Base-by-base conservation (phyloP, 169 alveolate species). In the Plasmodium billcollinsi region DNA sequence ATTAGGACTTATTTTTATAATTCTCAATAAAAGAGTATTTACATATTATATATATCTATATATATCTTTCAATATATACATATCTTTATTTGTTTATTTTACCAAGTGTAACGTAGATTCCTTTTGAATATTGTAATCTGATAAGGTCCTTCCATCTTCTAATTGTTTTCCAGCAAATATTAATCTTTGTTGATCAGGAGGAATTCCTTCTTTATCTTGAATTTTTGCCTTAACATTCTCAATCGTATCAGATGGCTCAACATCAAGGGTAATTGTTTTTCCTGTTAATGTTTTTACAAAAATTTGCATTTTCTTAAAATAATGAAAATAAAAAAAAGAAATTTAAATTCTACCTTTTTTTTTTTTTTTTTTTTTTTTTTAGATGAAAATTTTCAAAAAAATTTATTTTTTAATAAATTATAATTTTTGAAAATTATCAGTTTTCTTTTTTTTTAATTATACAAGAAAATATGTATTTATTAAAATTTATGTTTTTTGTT, bases 151-250 rank as follows among this genome's bases (percentile, higher is more conserved):
- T 65, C 99, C 99, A 85, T 99, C 99, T 88, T 98, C 99, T 76
- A 99, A 95, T 95, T 98, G 99, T 95, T 98, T 98, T 73, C 99
- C 99, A 3, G 99, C 99, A 92, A 98, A 98, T 93, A 99, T 99
- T 88, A 99, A 95, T 92, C 99, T 98, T 93, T 99, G 99, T 96
- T 98, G 99, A 95, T 99, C 99, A 18, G 99, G 99, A 15, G 99
- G 99, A 83, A 98, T 97, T 2, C 99, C 99, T 93, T 98, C 99
- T 93, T 98, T 97, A 92, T 98, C 99, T 85, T 97, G 98, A 74
- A 98, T 98, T 96, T 98, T 97, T 47, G 99, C 99, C 96, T 98
- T 98, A 67, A 98, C 99, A 93, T 97, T 97, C 86, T 98, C 99
- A 94, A 98, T 98, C 20, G 99, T 97, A 91, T 98, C 99, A 33